Evolutionary conservation across 2,329 filamentous ascomycete species (phyloP), one percentile per base, ranked within the genome.

Genomic region (Phaeophleospora eucalypticola): DNA sequence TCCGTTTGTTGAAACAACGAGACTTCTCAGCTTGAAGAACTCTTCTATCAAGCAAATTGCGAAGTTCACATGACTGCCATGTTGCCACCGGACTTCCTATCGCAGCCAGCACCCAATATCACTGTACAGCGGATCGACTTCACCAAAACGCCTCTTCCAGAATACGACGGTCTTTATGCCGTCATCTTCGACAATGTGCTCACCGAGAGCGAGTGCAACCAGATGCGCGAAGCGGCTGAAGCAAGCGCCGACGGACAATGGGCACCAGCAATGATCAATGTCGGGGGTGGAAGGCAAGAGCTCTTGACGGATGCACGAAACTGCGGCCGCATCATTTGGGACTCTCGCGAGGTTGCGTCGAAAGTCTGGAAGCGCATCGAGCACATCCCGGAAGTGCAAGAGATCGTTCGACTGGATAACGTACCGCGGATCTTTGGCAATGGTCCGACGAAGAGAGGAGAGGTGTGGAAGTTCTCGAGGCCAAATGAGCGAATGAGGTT

Each of bases 311-410:
- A 80, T 7, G 79, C 80, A 40, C 76, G 87, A 14, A 83, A 86
- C 51, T 84, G 84, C 58, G 84, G 84, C n/a, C 77, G 87, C 2
- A 87, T 91, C 53, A 84, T 93, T 56, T 87, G 82, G 78, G 86
- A 93, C 60, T 68, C 77, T 12, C 71, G 75, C 40, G 77, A 78
- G 1, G 55, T 91, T 1, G 82, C 80, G 0, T 73, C 78, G 18
- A 77, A 79, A 17, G 58, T 93, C 0, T 84, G 84, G 76, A 71
- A 68, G 34, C 75, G 87, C 8, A 64, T 80, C 12, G 63, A 67
- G 47, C 68, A 67, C 4, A 56, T 81, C 9, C 68, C 68, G 0
- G 71, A 75, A 14, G 77, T 84, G 1, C 64, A 68, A 10, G 61
- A 73, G 16, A 66, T 77, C 17, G 33, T 52, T 54, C 64, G 37